Evolutionary conservation across 225 moss, liverwort and hornwort genomes (phyloP).

Genomic region (Climacium dendroides): DNA sequence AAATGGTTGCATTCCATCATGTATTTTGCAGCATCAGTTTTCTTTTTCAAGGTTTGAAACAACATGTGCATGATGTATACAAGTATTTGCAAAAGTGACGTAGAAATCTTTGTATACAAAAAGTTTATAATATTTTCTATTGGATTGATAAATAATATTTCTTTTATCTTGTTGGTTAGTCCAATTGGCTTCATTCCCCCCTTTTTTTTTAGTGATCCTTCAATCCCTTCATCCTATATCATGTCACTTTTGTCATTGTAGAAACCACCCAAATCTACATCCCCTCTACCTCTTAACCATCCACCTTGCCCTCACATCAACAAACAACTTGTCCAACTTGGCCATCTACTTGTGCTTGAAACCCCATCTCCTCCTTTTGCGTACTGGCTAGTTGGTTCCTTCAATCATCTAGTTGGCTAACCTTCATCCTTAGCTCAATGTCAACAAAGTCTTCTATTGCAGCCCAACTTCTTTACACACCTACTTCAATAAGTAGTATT

Average conservation of each 20-base stretch:
- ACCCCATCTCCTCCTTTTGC: rapidly evolving
- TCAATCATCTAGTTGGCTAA: rapidly evolving
- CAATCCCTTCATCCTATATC: rapidly evolving
- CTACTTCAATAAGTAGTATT: rapidly evolving
- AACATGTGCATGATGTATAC: neutral
- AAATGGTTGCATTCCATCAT: neutral
- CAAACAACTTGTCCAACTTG: rapidly evolving
- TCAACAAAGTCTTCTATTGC: neutral
- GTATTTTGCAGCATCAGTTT: neutral
- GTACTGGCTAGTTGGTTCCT: rapidly evolving
- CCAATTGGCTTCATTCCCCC: neutral
- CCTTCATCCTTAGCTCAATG: rapidly evolving
- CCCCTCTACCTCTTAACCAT: rapidly evolving
- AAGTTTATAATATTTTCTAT: rapidly evolving
- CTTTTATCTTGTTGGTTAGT: neutral
- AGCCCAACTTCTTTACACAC: rapidly evolving
- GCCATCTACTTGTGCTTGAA: rapidly evolving
- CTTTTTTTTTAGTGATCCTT: neutral
- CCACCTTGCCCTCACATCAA: neutral
- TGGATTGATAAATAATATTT: neutral
- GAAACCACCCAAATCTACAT: rapidly evolving
- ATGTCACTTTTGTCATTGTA: neutral
- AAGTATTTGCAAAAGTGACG: neutral
- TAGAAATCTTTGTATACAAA: neutral
- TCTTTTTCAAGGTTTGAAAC: neutral